Conservation (phyloP, 768 basidiomycete genomes). For the Xerocomellus amylosporus region DNA sequence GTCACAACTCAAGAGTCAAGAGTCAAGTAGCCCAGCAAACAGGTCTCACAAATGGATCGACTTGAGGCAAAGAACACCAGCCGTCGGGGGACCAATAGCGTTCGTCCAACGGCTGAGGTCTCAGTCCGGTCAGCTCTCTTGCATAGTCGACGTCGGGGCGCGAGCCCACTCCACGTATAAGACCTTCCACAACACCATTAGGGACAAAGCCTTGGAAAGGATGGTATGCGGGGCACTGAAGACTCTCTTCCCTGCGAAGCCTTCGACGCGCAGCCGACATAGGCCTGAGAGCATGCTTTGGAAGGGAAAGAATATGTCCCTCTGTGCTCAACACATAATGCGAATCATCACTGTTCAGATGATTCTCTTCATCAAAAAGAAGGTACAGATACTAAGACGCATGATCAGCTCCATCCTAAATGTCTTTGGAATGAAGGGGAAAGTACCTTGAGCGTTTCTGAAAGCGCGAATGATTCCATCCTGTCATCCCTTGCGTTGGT, state of each 20-base stretch:
- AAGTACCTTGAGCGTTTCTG: conserved; percentile 83
- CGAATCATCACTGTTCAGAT: conserved; percentile 69
- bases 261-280: conserved; percentile 58
- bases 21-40: not conserved
- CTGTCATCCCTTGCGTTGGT: conserved; percentile 81
- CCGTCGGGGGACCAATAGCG: conserved; percentile 64
- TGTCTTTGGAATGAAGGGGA: not conserved
- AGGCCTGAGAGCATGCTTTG: conserved; percentile 49
- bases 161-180: conserved; percentile 66
- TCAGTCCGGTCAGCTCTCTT: conserved; percentile 59
- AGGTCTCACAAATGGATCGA: conserved; percentile 63
- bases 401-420: not conserved
- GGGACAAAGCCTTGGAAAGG: conserved; percentile 38
- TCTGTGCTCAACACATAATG: conserved; percentile 95
- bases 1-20: not conserved
- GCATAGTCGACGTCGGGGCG: conserved; percentile 81
- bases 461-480: conserved; percentile 97
- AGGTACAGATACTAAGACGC: conserved; percentile 79
- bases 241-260: conserved; percentile 58
- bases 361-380: conserved; percentile 84
- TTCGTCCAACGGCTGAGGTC: conserved; percentile 48
- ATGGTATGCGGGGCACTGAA: conserved; percentile 73
- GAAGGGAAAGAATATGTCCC: conserved; percentile 81
- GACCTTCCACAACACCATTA: conserved; percentile 38
- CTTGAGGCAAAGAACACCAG: conserved; percentile 70